These are phyloP conservation scores for Macrocybe gigantea DNA, from an alignment of 768 basidiomycete species.

Conservation along the genomic window DNA sequence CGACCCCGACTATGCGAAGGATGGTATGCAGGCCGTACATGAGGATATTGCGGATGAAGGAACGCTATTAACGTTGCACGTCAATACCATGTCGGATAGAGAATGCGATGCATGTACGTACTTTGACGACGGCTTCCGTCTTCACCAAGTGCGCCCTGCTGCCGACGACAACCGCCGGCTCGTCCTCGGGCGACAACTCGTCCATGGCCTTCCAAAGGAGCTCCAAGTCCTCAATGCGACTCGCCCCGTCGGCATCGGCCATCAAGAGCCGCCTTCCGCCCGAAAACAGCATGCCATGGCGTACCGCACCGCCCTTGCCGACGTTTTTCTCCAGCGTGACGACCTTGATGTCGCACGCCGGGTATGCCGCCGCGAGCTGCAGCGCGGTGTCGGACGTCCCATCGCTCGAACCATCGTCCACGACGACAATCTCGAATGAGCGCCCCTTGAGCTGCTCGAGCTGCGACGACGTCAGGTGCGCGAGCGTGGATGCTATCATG, in stretches of 20 bases:
- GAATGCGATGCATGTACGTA: conserved; percentile 23
- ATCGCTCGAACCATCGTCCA: conserved; percentile 89
- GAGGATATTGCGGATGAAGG: conserved; percentile 80
- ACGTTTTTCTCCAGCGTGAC: conserved; percentile 74
- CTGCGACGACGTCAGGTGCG: conserved; percentile 44
- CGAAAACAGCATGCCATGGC: conserved; percentile 84
- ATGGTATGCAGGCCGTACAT: conserved; percentile 94
- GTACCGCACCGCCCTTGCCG: conserved; percentile 91
- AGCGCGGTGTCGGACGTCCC: conserved; percentile 64
- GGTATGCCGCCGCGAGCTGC: conserved; percentile 50
- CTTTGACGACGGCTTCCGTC: conserved; percentile 92
- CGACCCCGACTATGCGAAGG: conserved; percentile 83
- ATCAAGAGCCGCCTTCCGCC: conserved; percentile 78
- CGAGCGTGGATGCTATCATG: conserved; percentile 78
- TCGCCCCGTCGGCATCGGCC: conserved; percentile 95
- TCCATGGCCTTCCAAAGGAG: conserved; percentile 76
- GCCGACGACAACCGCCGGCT: conserved; percentile 70
- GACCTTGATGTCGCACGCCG: conserved; percentile 63
- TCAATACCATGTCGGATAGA: background rate
- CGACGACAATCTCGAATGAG: conserved; percentile 76
- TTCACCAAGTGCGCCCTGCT: conserved; percentile 90
- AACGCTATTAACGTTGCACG: conserved; percentile 52
- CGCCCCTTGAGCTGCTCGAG: conserved; percentile 26
- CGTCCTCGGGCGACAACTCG: conserved; percentile 38
- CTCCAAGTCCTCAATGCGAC: conserved; percentile 80